Base-by-base conservation (phyloP, 31 red algal genomes). In the Asparagopsis taxiformis region DNA sequence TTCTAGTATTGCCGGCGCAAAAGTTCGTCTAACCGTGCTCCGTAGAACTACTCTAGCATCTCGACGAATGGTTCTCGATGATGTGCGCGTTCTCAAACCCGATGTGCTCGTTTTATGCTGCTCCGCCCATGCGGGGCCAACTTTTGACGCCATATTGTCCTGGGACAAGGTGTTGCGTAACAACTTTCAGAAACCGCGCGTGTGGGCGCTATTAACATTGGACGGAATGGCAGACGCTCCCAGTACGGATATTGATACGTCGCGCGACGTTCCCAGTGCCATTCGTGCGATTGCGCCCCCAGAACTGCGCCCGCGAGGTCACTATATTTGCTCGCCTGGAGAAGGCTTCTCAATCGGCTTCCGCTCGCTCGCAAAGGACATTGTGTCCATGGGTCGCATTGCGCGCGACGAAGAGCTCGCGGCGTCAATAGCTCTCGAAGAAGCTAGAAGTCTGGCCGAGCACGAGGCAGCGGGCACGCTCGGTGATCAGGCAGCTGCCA, bases 131-230 rank as follows among this genome's bases (percentile, higher is more conserved):
- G 70, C 68, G 48, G 62, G 49, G 13, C 43, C 73, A 2, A 63
- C 72, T 5, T 69, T 78, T 70, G 53, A 70, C 4, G 55, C 61
- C 29, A 70, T 88, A 28, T 55, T 88, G 35, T 52, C 59, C 26
- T 88, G 72, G 72, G 83, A 88, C 50, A 76, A 77, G 56, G 73
- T 88, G 30, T 51, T 88, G 6, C 72, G 83, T 24, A 76, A 66
- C 65, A 77, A 76, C 50, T 68, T 88, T 64, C 65, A 71, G 55
- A 76, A 71, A 56, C 83, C 83, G 1, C 48, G 83, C 21, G 62
- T 88, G 54, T 88, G 83, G 83, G 83, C 83, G 6, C 62, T 75
- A n/a, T 44, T 77, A 9, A 71, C 72, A 21, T 21, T 59, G 51
- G 62, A 63, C 64, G 65, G 33, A 19, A 33, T 69, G 21, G 74